These are phyloP conservation scores for Cardamine resedifolia DNA, from an alignment of 345 rosid genomes.

Conservation along the genomic window DNA sequence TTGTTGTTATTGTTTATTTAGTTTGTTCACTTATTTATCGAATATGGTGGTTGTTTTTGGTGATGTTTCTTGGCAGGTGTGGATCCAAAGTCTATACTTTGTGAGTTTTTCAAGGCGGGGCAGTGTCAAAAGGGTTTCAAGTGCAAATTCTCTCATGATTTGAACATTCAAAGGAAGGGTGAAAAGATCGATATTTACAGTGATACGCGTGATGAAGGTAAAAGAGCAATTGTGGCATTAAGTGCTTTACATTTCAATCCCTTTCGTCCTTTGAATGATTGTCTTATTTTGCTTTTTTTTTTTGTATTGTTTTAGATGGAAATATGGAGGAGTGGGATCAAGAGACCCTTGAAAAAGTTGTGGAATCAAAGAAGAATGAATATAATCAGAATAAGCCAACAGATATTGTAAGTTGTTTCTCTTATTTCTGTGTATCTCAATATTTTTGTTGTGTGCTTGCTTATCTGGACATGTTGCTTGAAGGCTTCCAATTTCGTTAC, in stretches of 20 bases:
- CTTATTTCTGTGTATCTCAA: neutral
- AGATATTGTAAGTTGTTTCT: constrained; percentile 63
- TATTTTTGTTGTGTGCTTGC: neutral
- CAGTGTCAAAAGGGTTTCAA: constrained; percentile 90
- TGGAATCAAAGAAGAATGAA: constrained; percentile 79
- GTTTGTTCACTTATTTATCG: neutral
- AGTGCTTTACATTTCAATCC: neutral
- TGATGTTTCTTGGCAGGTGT: constrained; percentile 56
- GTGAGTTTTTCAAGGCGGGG: constrained; percentile 88
- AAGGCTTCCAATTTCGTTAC: neutral
- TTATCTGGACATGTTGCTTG: neutral
- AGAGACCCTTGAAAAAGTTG: constrained; percentile 86
- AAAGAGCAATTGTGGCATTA: neutral
- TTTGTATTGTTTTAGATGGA: constrained; percentile 38
- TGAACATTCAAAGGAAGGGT: constrained; percentile 96
- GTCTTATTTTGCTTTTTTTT: constrained; percentile 10
- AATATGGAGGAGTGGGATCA: constrained; percentile 99
- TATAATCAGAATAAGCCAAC: constrained; percentile 93
- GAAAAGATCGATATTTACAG: constrained; percentile 91
- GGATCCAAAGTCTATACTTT: constrained; percentile 91
- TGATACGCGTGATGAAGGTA: constrained; percentile 87
- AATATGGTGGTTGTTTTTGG: neutral
- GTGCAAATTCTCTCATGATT: constrained; percentile 95
- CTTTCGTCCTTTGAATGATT: neutral
- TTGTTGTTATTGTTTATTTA: neutral